Conservation (phyloP, 2,329 filamentous ascomycete species). For the Monosporascus ibericus region DNA sequence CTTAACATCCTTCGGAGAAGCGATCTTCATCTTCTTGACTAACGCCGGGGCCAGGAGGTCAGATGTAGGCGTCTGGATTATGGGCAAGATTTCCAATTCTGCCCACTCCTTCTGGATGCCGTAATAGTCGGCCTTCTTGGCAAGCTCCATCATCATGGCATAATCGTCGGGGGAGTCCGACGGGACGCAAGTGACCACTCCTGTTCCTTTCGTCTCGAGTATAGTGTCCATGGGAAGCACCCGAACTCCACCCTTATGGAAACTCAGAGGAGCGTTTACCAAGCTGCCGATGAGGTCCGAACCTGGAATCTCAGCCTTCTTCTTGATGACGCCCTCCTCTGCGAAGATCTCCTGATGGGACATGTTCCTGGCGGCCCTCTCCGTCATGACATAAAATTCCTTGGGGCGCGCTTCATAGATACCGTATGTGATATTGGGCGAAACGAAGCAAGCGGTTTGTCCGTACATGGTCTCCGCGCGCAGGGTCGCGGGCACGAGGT, state of each 20-base stretch:
- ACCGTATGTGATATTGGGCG: conserved; percentile 83
- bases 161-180: conserved; percentile 96
- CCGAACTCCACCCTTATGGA: conserved; percentile 75
- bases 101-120: conserved; percentile 96
- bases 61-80: conserved; percentile 83
- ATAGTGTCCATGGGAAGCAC: conserved; percentile 95
- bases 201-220: conserved; percentile 88
- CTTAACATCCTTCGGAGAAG: conserved; percentile 89
- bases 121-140: conserved; percentile 95
- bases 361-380: conserved; percentile 91
- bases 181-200: conserved; percentile 91
- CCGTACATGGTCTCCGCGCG: conserved; percentile 99
- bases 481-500: conserved; percentile 85
- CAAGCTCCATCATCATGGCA: conserved; percentile 78
- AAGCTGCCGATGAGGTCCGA: conserved; percentile 81
- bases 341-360: conserved; percentile 85
- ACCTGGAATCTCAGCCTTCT: conserved; percentile 69
- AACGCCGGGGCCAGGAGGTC: conserved; percentile 77
- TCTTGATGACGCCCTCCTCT: conserved; percentile 66
- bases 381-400: conserved; percentile 83
- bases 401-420: conserved; percentile 52
- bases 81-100: conserved; percentile 79
- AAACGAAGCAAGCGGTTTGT: conserved; percentile 92
- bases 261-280: conserved; percentile 80
- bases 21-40: conserved; percentile 91